Conservation (phyloP, 345 rosid species). For the Theobroma cacao region DNA sequence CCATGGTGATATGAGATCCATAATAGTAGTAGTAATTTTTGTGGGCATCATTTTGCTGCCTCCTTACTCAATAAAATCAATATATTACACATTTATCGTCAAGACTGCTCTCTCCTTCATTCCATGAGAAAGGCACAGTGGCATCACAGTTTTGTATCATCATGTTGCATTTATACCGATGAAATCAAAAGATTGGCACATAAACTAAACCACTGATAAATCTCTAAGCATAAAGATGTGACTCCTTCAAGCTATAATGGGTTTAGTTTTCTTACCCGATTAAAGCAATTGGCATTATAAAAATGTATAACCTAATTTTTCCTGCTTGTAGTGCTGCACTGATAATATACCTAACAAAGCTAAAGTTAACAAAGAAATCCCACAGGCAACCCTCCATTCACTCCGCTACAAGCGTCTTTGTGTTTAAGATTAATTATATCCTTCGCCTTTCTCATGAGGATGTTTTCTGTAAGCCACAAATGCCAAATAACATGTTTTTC, state of each 20-base stretch:
- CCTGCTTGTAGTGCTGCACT: too few relatives aligned
- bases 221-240: background rate
- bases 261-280: background rate
- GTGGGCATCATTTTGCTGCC: conserved; percentile 17
- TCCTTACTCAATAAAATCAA: conserved; percentile 19
- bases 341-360: too few relatives aligned
- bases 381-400: background rate
- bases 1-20: conserved; percentile 23
- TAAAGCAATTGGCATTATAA: background rate
- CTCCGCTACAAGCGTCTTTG: conserved; percentile 5
- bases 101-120: background rate
- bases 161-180: too few relatives aligned
- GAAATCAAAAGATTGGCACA: background rate
- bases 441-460: background rate
- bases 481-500: background rate
- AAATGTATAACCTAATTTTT: background rate
- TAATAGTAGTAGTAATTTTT: conserved; percentile 7
- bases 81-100: background rate
- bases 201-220: background rate
- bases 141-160: background rate
- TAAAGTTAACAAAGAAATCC: too few relatives aligned
- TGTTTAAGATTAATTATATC: too few relatives aligned
- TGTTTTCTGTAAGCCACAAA: background rate
- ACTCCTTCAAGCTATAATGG: background rate
- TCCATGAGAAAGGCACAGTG: background rate